A percentile compares a stretch with the other conserved stretches of the same genome.
Evolutionary conservation across 192 early-diverging fungal genomes (phyloP).

Genomic region (Coemansia sp.): DNA sequence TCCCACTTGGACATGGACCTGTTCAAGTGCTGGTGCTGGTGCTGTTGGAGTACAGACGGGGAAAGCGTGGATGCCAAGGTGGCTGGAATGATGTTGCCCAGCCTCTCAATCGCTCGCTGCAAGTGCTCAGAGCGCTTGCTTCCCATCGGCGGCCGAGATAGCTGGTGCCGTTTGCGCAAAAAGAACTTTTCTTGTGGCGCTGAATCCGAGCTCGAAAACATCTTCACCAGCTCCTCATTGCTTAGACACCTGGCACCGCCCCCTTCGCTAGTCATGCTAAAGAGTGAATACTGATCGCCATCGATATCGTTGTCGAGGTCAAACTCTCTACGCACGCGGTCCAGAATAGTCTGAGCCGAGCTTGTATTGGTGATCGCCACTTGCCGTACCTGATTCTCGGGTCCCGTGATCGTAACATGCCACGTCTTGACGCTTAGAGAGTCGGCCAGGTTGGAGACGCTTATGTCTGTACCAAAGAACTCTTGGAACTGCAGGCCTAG

Average conservation of each 20-base stretch:
- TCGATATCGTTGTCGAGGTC: constrained; percentile 70
- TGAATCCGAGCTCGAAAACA: constrained; percentile 71
- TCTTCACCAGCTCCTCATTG: constrained; percentile 78
- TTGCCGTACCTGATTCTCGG: constrained; percentile 76
- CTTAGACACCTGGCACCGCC: constrained; percentile 70
- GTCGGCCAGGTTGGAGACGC: constrained; percentile 54
- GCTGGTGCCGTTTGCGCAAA: constrained; percentile 71
- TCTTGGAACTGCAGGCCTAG: constrained; percentile 56
- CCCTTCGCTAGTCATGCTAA: constrained; percentile 71
- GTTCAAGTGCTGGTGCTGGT: constrained; percentile 17
- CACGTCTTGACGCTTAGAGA: constrained; percentile 56
- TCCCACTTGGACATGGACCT: constrained; percentile 42
- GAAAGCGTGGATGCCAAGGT: background rate
- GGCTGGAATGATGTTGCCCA: constrained; percentile 45
- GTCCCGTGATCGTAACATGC: constrained; percentile 79
- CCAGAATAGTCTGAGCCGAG: constrained; percentile 72
- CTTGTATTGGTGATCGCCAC: constrained; percentile 76
- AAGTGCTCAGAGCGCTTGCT: constrained; percentile 49
- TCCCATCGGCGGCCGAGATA: constrained; percentile 49
- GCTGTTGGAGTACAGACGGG: constrained; percentile 17
- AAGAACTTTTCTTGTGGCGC: constrained; percentile 74
- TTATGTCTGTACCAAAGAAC: constrained; percentile 57
- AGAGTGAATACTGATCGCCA: constrained; percentile 72
- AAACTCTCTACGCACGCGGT: constrained; percentile 80
- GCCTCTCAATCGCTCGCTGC: constrained; percentile 47